Evolutionary conservation across 1,284 basidiomycete species (phyloP).

Genomic region (Testicularia cyperi): DNA sequence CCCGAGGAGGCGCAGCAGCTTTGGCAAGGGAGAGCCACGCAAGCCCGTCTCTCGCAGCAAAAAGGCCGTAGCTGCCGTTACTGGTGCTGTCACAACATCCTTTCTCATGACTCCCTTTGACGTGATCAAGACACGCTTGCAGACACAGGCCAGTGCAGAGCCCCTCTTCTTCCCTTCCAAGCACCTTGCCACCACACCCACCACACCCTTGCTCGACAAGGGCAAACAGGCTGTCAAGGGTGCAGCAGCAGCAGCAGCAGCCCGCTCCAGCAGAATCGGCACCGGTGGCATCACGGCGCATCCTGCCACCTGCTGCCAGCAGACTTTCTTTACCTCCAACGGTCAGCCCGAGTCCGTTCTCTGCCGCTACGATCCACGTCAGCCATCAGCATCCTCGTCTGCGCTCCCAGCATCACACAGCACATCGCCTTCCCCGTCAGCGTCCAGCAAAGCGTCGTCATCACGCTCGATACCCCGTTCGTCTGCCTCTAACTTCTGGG

Average conservation of each 20-base stretch:
- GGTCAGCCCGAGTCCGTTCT: slow-evolving; percentile 38
- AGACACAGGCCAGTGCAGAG: slow-evolving; percentile 67
- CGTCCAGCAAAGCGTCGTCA: not conserved
- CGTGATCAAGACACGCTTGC: slow-evolving; percentile 87
- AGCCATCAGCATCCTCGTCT: slow-evolving; percentile 13
- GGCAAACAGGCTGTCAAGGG: slow-evolving; percentile 9
- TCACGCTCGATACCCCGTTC: slow-evolving; percentile 44
- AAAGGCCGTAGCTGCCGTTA: slow-evolving; percentile 77
- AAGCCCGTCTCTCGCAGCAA: slow-evolving; percentile 63
- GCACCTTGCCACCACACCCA: slow-evolving; percentile 11
- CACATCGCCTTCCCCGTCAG: slow-evolving; percentile 6
- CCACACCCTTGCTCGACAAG: slow-evolving; percentile 4
- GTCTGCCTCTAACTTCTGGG: slow-evolving; percentile 8
- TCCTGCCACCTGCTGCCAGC: slow-evolving; percentile 57
- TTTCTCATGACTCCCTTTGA: slow-evolving; percentile 93
- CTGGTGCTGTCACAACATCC: slow-evolving; percentile 77
- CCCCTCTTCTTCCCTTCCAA: slow-evolving; percentile 45
- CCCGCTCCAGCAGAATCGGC: slow-evolving; percentile 2
- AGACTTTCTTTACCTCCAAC: slow-evolving; percentile 59
- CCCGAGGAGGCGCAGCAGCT: slow-evolving; percentile 8
- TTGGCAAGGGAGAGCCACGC: slow-evolving; percentile 23
- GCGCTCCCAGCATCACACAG: too few species aligned
- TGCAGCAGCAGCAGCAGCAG: not conserved
- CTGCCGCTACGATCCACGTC: slow-evolving; percentile 59
- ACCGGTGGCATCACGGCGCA: slow-evolving; percentile 21